Percentiles rank a stretch among this genome's conserved stretches.
Conservation (phyloP, 179 eudicot species). For the Actinidia chinensis region DNA sequence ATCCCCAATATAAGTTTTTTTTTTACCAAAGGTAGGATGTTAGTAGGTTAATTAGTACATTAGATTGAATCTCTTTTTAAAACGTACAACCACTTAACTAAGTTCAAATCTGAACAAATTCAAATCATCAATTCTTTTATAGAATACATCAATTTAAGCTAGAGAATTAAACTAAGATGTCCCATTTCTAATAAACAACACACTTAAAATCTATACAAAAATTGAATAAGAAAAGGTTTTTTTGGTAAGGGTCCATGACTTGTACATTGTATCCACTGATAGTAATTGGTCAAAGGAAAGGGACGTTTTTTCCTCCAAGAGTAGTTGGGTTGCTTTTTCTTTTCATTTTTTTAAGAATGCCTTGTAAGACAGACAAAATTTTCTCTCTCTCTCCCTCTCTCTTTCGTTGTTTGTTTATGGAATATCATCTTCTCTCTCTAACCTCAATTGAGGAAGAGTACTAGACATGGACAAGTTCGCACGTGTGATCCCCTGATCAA, state of each 20-base stretch:
- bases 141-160: too few species aligned
- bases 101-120: too few species aligned
- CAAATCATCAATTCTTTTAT: too few species aligned
- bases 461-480: neutral
- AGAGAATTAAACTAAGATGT: neutral
- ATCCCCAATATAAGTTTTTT: too few species aligned
- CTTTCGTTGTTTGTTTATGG: neutral
- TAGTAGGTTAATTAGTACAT: too few species aligned
- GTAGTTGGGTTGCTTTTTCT: neutral
- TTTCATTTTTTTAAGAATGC: neutral
- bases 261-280: neutral
- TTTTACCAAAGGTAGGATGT: too few species aligned
- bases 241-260: neutral
- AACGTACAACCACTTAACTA: too few species aligned
- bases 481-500: neutral
- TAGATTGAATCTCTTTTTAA: too few species aligned
- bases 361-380: neutral
- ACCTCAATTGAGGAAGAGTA: neutral
- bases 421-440: neutral
- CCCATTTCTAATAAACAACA: neutral
- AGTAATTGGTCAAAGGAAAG: conserved; percentile 8
- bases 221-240: neutral
- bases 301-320: conserved; percentile 10
- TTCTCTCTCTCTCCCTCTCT: neutral
- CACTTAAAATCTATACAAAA: neutral